phyloP scores from a whole-genome alignment of 2,329 filamentous ascomycete species.

The Xylariaceae sp. region DNA sequence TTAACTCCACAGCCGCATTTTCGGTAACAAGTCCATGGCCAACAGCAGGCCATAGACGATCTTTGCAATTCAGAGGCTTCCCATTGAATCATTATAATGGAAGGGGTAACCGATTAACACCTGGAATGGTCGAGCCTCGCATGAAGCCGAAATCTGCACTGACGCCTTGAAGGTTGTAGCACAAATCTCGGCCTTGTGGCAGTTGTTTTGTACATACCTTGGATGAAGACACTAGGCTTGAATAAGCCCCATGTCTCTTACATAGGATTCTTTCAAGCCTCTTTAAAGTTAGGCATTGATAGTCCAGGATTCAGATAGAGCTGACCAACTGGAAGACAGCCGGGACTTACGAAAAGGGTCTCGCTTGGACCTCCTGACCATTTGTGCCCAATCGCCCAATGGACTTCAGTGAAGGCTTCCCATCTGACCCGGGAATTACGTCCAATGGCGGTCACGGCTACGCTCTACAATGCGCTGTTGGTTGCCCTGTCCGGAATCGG shows the following conservation, averaged over 20 bases:
- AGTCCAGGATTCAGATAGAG: conserved; percentile 37
- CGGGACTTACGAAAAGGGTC: conserved; percentile 40
- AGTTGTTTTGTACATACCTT: conserved; percentile 16
- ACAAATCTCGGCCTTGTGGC: conserved; percentile 32
- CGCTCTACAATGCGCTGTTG: conserved; percentile 36
- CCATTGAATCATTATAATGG: conserved; percentile 30
- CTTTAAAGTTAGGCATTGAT: conserved; percentile 35
- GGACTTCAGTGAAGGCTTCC: conserved; percentile 31
- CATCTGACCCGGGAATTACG: conserved; percentile 40
- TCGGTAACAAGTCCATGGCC: conserved; percentile 23
- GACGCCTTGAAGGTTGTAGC: conserved; percentile 35
- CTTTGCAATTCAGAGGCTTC: conserved; percentile 28
- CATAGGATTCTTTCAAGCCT: conserved; percentile 33
- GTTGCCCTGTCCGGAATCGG: conserved; percentile 27
- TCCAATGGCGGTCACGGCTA: conserved; percentile 39
- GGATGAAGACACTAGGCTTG: conserved; percentile 31
- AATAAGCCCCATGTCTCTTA: conserved; percentile 28
- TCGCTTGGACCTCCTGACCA: conserved; percentile 45
- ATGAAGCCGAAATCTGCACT: conserved; percentile 33
- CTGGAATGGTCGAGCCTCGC: conserved; percentile 31
- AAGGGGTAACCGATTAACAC: conserved; percentile 32
- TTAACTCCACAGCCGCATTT: conserved; percentile 30
- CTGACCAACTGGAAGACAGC: conserved; percentile 50
- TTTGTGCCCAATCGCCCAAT: conserved; percentile 47
- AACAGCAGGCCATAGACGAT: conserved; percentile 26